phyloP scores from a whole-genome alignment of 768 basidiomycete genomes.

The Daedaleopsis nitida region DNA sequence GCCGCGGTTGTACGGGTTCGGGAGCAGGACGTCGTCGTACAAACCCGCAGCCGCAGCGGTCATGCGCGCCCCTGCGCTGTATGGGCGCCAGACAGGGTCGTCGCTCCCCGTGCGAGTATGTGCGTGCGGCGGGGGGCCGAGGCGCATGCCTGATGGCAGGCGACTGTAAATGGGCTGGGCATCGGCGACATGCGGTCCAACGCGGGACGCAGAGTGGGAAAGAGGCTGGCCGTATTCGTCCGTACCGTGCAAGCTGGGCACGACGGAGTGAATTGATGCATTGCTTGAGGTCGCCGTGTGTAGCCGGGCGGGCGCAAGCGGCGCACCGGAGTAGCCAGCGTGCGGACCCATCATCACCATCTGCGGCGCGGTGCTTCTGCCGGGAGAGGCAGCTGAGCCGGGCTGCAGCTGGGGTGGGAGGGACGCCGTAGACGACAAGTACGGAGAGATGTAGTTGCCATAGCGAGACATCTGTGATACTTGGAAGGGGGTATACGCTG shows the following conservation, averaged over 20 bases:
- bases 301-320: slow-evolving; percentile 5
- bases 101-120: slow-evolving; percentile 21
- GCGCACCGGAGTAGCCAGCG: slow-evolving; percentile 1
- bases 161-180: not conserved
- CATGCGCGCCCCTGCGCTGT: slow-evolving; percentile 21
- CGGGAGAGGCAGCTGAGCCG: not conserved
- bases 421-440: not conserved
- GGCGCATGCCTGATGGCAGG: not conserved
- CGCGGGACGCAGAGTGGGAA: not conserved
- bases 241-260: slow-evolving; percentile 26
- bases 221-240: slow-evolving; percentile 5
- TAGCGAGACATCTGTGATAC: not conserved
- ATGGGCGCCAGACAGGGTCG: slow-evolving; percentile 18
- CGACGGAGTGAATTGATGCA: slow-evolving; percentile 26
- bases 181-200: too few relatives aligned
- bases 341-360: not conserved
- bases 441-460: not conserved
- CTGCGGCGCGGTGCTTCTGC: not conserved
- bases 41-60: too few relatives aligned
- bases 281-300: slow-evolving; percentile 21
- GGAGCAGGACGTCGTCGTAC: slow-evolving; percentile 10
- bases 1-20: slow-evolving; percentile 20
- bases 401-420: slow-evolving; percentile 14
- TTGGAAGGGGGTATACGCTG: not conserved
- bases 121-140: slow-evolving; percentile 14